Evolutionary conservation across 2,329 filamentous ascomycete species (phyloP), one percentile per base, ranked within the genome.

Genomic region (Blastomyces gilchristii): DNA sequence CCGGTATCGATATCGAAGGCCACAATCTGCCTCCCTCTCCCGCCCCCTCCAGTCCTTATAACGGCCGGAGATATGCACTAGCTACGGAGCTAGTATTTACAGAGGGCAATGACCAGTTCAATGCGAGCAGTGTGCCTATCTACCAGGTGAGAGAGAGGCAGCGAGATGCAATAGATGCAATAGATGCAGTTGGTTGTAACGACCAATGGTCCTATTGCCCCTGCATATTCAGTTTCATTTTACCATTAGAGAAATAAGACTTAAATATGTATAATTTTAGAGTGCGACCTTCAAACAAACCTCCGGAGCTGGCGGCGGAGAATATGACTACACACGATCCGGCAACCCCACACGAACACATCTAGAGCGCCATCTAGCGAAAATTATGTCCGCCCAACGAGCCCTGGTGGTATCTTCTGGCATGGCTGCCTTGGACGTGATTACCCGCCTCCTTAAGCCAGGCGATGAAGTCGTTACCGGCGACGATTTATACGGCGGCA

Each of bases 271-370:
- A 22, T 22, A 22, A 22, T 25, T 18, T 31, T 67, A 87, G 83
- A 96, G 91, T 58, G 95, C 94, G 58, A 99, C 94, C 47, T 99
- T 99, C 82, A 99, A 99, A 79, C 94, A 97, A 78, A 85, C 84
- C 28, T 90, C 88, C 22, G 88, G 89, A 66, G 82, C 78, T 56
- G 91, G 90, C 64, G 91, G 90, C 65, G 89, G 85, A 68, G 92
- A 97, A 77, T 99, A 97, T 77, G 94, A 99, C 80, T 99, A 99
- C 80, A 97, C 94, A 65, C 90, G 95, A 65, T 97, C 92, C 45
- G 94, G 94, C 63, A 99, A 99, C 75, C 94, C 94, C 22, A 99
- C 94, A 64, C 86, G 94, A 68, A 96, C 93, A 43, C 94, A 99
- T 73, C 85, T 99, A 66, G 94, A 99, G 80, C 87, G 93, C 64